These are phyloP conservation scores for Boletus holoroseus DNA, from an alignment of 1,284 basidiomycete species.

Conservation along the genomic window DNA sequence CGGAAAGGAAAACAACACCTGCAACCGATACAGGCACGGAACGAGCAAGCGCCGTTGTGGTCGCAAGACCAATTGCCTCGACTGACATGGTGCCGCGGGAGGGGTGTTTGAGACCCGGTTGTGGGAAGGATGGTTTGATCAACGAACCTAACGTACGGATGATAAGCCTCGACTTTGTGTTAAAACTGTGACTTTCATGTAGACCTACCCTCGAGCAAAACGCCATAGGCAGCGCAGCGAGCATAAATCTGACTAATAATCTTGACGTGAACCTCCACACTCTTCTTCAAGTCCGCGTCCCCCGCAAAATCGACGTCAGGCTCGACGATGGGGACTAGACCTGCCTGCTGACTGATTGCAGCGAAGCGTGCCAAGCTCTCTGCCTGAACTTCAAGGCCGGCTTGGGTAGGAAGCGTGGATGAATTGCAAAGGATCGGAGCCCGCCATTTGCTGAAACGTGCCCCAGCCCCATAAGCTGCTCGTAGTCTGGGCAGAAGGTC, in stretches of 20 bases:
- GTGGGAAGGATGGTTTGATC: slow-evolving; percentile 50
- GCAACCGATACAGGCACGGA: slow-evolving; percentile 45
- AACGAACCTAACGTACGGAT: slow-evolving; percentile 36
- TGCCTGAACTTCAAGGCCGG: slow-evolving; percentile 42
- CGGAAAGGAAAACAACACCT: slow-evolving; percentile 48
- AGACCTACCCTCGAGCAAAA: slow-evolving; percentile 44
- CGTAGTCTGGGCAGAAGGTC: slow-evolving; percentile 41
- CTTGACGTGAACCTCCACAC: slow-evolving; percentile 45
- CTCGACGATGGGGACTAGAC: slow-evolving; percentile 49
- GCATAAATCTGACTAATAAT: slow-evolving; percentile 44
- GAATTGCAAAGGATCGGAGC: slow-evolving; percentile 44
- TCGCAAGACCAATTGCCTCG: slow-evolving; percentile 45
- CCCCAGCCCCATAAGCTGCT: slow-evolving; percentile 40
- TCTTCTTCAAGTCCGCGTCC: slow-evolving; percentile 43
- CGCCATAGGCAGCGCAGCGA: slow-evolving; percentile 41
- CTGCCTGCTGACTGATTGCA: slow-evolving; percentile 45
- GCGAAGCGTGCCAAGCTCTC: slow-evolving; percentile 44
- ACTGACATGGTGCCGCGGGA: slow-evolving; percentile 36
- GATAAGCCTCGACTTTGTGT: neutral
- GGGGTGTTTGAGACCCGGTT: slow-evolving; percentile 42
- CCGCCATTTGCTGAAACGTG: slow-evolving; percentile 51
- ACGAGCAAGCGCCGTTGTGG: slow-evolving; percentile 43
- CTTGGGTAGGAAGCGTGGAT: slow-evolving; percentile 35
- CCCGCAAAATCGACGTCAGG: slow-evolving; percentile 49
- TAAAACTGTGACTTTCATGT: neutral